Evolutionary conservation across 768 basidiomycete species (phyloP), one percentile per base, ranked within the genome.

Genomic region (Cystobasidium onofrii): DNA sequence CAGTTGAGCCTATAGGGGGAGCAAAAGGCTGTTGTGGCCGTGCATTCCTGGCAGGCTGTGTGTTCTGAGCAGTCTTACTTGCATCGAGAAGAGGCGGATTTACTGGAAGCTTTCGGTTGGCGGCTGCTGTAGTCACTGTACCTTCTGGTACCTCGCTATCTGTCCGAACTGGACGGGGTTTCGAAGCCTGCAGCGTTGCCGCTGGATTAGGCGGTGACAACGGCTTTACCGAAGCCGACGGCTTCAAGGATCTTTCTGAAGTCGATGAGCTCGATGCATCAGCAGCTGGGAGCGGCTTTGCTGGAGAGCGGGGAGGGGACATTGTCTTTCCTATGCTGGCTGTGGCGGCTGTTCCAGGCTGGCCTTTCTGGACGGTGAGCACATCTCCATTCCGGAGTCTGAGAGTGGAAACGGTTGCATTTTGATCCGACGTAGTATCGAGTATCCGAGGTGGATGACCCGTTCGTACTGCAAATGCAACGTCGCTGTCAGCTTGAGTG

Each of bases 1-100:
- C 54, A 7, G 15, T 55, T 17, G 31, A 25, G 1, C 31, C 29
- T 4, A 61, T 25, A 44, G 54, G 36, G 1, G 55, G 69, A 3
- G 34, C 50, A 39, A 31, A 36, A 13, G 69, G 69, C 39, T 71
- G 69, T 34, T 71, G 69, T 10, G 69, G 69, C 4, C 69, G n/a
- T 34, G n/a, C 20, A 44, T 71, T 71, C 29, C 69, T 55, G 13
- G 54, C 69, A 2, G 69, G 69, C 25, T 52, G 54, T 9, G 12
- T 15, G 25, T 27, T 34, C 20, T 29, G 2, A 15, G 4, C 57
- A 23, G 10, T 29, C 31, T 34, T 60, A 13, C 31, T 34, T 29
- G 57, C 12, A 6, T 60, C 20, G 2, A 60, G 10, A 12, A 60
- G 6, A 29, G 57, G 57, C 25, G 25, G 13, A 2, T 34, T 34